Evolutionary conservation across 2,329 filamentous ascomycete genomes (phyloP).

Genomic region (Colletotrichum spaethianum): DNA sequence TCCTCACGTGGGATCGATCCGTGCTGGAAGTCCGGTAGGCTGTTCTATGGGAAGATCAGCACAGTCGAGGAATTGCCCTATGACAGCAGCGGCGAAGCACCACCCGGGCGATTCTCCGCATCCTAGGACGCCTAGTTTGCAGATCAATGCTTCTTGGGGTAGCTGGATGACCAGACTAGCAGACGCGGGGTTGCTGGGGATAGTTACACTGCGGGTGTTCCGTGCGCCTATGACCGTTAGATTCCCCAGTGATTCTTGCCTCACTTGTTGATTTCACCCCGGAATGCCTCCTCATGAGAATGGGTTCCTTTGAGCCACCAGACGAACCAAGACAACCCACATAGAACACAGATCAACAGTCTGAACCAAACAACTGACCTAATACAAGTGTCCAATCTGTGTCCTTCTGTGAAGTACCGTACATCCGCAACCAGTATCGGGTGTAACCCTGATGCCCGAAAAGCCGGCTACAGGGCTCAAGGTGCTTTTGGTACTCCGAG

Average conservation of each 20-base stretch:
- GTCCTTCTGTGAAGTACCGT: no score
- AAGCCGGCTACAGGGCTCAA: background rate
- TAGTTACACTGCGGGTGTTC: background rate
- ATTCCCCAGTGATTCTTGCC: background rate
- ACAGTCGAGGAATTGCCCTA: no score
- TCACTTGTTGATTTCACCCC: no score
- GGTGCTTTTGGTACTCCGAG: background rate
- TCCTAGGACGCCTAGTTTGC: background rate
- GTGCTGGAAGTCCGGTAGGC: background rate
- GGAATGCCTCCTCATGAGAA: background rate
- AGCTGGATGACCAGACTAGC: background rate
- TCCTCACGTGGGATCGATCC: constrained; percentile 9
- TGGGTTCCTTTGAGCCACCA: no score
- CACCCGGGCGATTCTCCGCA: background rate
- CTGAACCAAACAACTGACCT: no score
- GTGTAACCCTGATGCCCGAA: background rate
- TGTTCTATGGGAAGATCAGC: constrained; percentile 1
- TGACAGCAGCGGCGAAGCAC: background rate
- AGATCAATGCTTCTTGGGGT: background rate
- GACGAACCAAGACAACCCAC: no score
- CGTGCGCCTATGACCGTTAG: background rate
- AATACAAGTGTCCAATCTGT: background rate
- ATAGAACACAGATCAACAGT: no score
- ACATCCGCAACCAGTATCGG: background rate
- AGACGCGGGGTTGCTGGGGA: background rate